Evolutionary conservation across 164 flowering plant genomes (phyloP), one percentile per base, ranked within the genome.

Genomic region (Magnolia sinica): DNA sequence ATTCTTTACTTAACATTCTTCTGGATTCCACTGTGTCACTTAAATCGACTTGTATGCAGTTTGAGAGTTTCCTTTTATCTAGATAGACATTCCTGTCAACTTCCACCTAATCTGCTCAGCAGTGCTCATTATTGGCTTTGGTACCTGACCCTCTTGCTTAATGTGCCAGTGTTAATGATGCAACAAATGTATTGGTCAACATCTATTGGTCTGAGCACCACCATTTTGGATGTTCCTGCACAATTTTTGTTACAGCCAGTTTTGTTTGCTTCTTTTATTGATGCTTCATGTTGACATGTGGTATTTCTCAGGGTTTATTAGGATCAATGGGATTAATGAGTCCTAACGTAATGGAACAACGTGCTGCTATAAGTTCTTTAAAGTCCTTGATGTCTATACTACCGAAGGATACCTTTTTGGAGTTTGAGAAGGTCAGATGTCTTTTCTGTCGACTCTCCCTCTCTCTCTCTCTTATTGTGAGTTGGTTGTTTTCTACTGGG

Each of bases 311-410:
- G 99, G 88, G 72, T 68, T 77, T 96, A 75, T 76, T 93, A 5
- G 99, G 98, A 80, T 78, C 89, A 22, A 80, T 64, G 74, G 96
- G 98, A 16, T 81, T 96, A 84, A 80, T 83, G 91, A 91, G 92
- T 84, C 55, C 78, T 22, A 89, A 86, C 82, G 74, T 81, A n/a
- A 76, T 88, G 72, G 96, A 91, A 71, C 96, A 87, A 76, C 85
- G 85, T 72, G 98, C 96, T 18, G 98, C 99, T 50, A 80, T 94
- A 69, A 70, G 79, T 78, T 87, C 95, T 73, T 79, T 94, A 50
- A 88, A 92, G 50, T 89, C 99, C 20, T 82, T 96, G 86, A 96
- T 96, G 99, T 84, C 91, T 69, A 86, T 93, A 64, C 59, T 82
- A 71, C 99, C 99, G 8, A 84, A 82, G 64, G 94, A 92, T 71